phyloP scores from a whole-genome alignment of 208 protist genomes.

The Trypanosoma vivax region DNA sequence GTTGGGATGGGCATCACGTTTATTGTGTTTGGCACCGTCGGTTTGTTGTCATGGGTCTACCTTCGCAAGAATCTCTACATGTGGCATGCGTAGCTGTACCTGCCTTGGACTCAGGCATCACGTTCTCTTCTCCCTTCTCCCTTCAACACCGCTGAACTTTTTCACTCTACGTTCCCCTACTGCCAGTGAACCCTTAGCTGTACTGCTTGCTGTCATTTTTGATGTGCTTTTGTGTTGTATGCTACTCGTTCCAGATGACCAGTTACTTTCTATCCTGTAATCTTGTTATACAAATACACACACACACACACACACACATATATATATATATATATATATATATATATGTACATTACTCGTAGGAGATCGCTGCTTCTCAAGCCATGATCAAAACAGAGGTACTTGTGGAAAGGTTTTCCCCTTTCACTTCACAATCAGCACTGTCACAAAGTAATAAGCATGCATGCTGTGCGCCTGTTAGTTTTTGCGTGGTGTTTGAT shows the following conservation, averaged over 20 bases:
- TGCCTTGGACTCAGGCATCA: no score
- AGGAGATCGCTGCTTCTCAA: background rate
- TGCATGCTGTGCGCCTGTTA: background rate
- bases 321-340: conserved; percentile 3
- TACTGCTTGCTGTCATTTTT: no score
- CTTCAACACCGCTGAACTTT: no score
- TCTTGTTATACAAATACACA: background rate
- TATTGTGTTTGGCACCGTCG: conserved; percentile 13
- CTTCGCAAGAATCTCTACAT: conserved; percentile 11
- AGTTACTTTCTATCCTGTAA: no score
- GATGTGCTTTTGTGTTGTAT: no score
- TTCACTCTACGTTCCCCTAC: no score
- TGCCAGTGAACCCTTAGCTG: no score
- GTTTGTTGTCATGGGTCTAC: background rate
- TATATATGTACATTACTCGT: conserved; percentile 1
- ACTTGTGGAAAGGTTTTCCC: background rate
- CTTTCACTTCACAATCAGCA: no score
- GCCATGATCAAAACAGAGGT: background rate
- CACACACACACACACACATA: background rate
- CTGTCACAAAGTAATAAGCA: background rate
- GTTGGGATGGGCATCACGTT: conserved; percentile 35
- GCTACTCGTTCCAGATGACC: no score
- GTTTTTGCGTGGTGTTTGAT: conserved; percentile 18
- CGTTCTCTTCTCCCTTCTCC: no score
- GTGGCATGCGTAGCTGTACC: background rate